These are phyloP conservation scores for Coemansia sp. DNA, from an alignment of 192 early-diverging fungal species.

Conservation along the genomic window DNA sequence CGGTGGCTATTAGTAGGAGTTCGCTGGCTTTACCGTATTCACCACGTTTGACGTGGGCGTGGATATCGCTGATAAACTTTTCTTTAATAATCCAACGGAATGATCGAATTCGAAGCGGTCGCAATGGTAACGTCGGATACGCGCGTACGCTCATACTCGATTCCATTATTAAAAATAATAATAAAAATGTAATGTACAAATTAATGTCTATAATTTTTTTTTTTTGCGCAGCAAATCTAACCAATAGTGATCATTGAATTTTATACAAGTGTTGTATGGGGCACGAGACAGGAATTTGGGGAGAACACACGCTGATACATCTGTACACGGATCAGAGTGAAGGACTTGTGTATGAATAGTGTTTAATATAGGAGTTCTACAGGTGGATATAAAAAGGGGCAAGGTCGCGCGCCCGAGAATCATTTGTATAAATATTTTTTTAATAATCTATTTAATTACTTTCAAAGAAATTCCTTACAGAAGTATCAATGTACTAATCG, in stretches of 20 bases:
- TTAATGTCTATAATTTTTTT: background rate
- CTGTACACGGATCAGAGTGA: too few relatives aligned
- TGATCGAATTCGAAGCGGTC: background rate
- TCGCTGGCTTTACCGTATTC: constrained; percentile 49
- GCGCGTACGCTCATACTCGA: background rate
- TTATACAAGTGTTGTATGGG: background rate
- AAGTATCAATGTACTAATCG: too few relatives aligned
- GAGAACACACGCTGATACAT: too few relatives aligned
- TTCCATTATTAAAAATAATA: background rate
- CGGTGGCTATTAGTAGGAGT: constrained; percentile 23
- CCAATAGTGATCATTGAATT: background rate
- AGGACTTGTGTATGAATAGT: too few relatives aligned
- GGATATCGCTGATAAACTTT: constrained; percentile 27
- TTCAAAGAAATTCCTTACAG: too few relatives aligned
- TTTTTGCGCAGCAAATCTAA: background rate
- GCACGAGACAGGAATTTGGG: background rate
- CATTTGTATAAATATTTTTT: too few relatives aligned
- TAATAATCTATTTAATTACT: too few relatives aligned
- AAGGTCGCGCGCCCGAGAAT: too few relatives aligned
- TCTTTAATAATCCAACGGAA: constrained; percentile 14
- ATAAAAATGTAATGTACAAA: background rate
- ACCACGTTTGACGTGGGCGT: constrained; percentile 25
- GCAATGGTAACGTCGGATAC: background rate
- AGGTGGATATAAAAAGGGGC: too few relatives aligned
- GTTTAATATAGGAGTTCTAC: too few relatives aligned